A percentile compares a stretch with the other conserved stretches of the same genome.
Conservation (phyloP, 257 asterid genomes). For the Solanum pennellii region DNA sequence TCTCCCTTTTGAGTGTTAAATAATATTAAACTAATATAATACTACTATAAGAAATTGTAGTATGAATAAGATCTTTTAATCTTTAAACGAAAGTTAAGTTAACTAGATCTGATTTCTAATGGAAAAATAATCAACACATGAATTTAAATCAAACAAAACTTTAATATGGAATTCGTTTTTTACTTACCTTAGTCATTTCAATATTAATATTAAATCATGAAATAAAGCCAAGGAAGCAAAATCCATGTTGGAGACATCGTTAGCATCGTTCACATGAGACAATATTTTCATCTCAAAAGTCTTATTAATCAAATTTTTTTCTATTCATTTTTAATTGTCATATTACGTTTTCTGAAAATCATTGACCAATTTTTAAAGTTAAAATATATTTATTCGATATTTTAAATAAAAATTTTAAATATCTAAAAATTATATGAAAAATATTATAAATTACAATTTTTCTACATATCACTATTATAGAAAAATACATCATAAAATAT, state of each 20-base stretch:
- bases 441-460: too few relatives aligned
- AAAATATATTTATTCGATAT: too few relatives aligned
- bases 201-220: not conserved
- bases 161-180: not conserved
- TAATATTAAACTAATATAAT: not conserved
- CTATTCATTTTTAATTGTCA: too few relatives aligned
- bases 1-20: not conserved
- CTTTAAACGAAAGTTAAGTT: too few relatives aligned
- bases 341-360: rapidly evolving
- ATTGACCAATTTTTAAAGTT: too few relatives aligned
- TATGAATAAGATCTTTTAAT: not conserved
- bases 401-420: too few relatives aligned
- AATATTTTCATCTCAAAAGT: not conserved
- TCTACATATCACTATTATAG: too few relatives aligned
- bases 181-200: not conserved
- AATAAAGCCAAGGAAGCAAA: not conserved
- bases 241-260: not conserved
- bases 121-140: too few relatives aligned
- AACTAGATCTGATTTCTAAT: not conserved
- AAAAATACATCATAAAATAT: too few relatives aligned
- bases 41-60: not conserved
- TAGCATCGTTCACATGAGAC: not conserved
- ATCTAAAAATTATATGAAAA: too few relatives aligned
- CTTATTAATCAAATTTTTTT: not conserved
- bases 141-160: not conserved